Conservation (phyloP, 1,139 yeast genomes). For the Trichomonascaceae sp. region DNA sequence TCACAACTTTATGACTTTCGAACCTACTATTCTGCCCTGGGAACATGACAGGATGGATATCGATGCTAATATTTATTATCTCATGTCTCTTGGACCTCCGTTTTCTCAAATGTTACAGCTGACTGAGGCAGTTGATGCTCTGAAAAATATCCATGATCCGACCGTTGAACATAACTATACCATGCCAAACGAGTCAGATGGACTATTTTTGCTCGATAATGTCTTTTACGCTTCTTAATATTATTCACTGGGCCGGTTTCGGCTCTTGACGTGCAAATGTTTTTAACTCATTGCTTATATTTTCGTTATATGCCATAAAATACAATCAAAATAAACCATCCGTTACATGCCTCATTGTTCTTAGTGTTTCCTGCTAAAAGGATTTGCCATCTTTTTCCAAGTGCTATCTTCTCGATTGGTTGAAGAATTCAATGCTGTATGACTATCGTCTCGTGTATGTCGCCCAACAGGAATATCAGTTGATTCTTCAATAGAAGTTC, state of each 20-base stretch:
- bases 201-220: background rate
- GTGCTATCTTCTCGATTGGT: background rate
- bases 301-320: background rate
- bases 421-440: slow-evolving; percentile 10
- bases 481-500: slow-evolving; percentile 11
- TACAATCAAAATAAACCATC: background rate
- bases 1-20: slow-evolving; percentile 12
- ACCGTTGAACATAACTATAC: background rate
- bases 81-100: background rate
- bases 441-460: slow-evolving; percentile 14
- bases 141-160: slow-evolving; percentile 1
- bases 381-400: slow-evolving; percentile 4
- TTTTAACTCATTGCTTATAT: background rate
- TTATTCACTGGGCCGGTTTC: too few relatives aligned
- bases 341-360: background rate
- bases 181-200: too few relatives aligned
- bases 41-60: slow-evolving; percentile 17
- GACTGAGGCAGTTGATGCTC: background rate
- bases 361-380: slow-evolving; percentile 1
- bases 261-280: too few relatives aligned
- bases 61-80: slow-evolving; percentile 9
- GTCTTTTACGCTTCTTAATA: too few relatives aligned
- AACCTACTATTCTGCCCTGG: slow-evolving; percentile 18
- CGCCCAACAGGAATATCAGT: slow-evolving; percentile 6
- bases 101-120: background rate